Evolutionary conservation across 805 yeast species (phyloP).

Genomic region (Kuraishia borneana): DNA sequence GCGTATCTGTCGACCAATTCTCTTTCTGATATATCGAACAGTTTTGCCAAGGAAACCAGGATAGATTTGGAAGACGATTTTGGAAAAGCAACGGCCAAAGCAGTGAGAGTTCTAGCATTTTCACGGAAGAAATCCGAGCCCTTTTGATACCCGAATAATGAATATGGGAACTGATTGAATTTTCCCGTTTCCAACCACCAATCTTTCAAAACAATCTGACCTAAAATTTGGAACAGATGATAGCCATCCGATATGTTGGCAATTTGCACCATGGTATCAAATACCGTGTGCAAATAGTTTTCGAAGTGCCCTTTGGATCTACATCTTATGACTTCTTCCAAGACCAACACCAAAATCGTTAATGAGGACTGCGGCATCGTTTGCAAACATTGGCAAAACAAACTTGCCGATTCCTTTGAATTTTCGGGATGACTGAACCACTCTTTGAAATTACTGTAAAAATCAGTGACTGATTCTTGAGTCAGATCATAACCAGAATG

Average conservation of each 20-base stretch:
- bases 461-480: no score
- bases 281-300: no score
- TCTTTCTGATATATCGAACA: neutral
- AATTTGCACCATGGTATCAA: no score
- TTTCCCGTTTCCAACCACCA: neutral
- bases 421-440: slow-evolving; percentile 7
- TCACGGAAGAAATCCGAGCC: neutral
- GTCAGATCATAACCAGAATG: no score
- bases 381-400: slow-evolving; percentile 13
- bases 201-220: no score
- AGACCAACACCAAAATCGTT: neutral
- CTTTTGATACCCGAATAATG: neutral
- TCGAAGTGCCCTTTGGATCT: no score
- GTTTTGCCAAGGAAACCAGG: neutral
- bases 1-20: no score
- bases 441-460: neutral
- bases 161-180: neutral
- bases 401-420: neutral
- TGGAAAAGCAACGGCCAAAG: neutral
- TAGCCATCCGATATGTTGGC: no score
- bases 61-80: neutral
- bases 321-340: no score
- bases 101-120: neutral
- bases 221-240: no score
- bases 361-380: neutral